These are phyloP conservation scores for Globisporangium perplexum DNA, from an alignment of 352 stramenopile species.

Conservation along the genomic window DNA sequence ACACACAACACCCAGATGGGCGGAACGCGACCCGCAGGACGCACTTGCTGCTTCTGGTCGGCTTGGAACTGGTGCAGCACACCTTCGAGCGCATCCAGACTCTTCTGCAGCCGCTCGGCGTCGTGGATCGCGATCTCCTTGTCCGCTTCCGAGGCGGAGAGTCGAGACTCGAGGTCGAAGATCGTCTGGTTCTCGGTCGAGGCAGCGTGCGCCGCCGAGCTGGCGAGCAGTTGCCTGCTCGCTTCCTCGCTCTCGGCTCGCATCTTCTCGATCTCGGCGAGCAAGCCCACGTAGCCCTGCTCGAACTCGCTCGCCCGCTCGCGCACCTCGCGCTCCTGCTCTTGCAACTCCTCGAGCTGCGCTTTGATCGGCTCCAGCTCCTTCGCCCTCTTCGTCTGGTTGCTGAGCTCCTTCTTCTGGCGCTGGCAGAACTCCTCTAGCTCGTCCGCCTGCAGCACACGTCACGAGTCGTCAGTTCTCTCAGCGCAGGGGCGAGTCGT, in stretches of 20 bases:
- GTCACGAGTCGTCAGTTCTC: not conserved
- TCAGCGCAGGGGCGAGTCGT: too few species aligned
- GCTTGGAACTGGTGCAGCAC: slow-evolving; percentile 64
- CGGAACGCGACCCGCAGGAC: too few species aligned
- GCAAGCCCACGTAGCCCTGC: slow-evolving; percentile 52
- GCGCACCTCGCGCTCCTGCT: slow-evolving; percentile 32
- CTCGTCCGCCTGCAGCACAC: slow-evolving; percentile 25
- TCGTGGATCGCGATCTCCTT: slow-evolving; percentile 57
- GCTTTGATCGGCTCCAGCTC: slow-evolving; percentile 24
- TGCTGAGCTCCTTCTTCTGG: slow-evolving; percentile 20
- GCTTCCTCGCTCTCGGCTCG: slow-evolving; percentile 45
- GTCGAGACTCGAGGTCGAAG: slow-evolving; percentile 56
- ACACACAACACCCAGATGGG: not conserved
- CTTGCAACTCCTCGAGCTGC: slow-evolving; percentile 26
- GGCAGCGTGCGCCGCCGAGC: slow-evolving; percentile 36
- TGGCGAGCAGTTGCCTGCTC: slow-evolving; percentile 37
- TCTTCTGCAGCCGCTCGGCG: slow-evolving; percentile 39
- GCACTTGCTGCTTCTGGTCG: slow-evolving; percentile 46
- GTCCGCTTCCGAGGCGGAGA: slow-evolving; percentile 52
- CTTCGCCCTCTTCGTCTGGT: slow-evolving; percentile 19
- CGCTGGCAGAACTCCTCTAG: slow-evolving; percentile 29
- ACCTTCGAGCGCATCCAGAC: slow-evolving; percentile 48
- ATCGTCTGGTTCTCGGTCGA: slow-evolving; percentile 49
- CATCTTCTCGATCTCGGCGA: slow-evolving; percentile 43
- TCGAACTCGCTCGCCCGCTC: slow-evolving; percentile 55